phyloP scores from a whole-genome alignment of 768 basidiomycete species.

The Leccinum boreale region DNA sequence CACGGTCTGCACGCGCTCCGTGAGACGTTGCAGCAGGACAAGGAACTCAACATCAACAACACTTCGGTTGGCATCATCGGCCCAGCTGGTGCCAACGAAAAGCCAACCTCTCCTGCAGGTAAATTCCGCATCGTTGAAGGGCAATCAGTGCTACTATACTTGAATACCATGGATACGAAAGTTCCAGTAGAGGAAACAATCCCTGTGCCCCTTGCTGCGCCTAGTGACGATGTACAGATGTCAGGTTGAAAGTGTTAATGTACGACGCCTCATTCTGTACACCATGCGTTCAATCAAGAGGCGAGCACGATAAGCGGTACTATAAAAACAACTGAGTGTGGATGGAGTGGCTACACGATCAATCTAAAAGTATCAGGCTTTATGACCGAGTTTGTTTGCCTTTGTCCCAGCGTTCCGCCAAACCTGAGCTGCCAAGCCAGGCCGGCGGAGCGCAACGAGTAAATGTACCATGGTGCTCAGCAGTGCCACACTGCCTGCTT shows the following conservation, averaged over 20 bases:
- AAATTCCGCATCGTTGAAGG: conserved; percentile 89
- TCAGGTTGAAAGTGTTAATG: conserved; percentile 46
- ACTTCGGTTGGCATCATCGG: conserved; percentile 95
- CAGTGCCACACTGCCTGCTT: conserved; percentile 89
- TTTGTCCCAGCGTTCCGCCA: conserved; percentile 46
- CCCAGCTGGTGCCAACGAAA: conserved; percentile 59
- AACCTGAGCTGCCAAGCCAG: conserved; percentile 57
- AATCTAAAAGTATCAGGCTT: conserved; percentile 12
- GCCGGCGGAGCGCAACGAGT: conserved; percentile 66
- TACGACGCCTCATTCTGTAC: conserved; percentile 11
- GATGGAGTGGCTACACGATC: conserved; percentile 10
- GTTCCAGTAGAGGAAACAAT: conserved; percentile 42
- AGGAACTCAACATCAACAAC: conserved; percentile 89
- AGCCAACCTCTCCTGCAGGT: conserved; percentile 46
- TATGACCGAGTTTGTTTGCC: conserved; percentile 12
- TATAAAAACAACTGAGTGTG: conserved; percentile 26
- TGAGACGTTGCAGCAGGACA: conserved; percentile 98
- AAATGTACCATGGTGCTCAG: conserved; percentile 81
- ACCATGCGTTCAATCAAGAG: conserved; percentile 4
- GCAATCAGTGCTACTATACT: conserved; percentile 66
- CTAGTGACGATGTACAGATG: conserved; percentile 82
- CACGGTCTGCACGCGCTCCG: conserved; percentile 94
- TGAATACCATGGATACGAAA: conserved; percentile 78
- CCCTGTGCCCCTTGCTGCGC: conserved; percentile 36
- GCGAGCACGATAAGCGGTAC: not conserved